Percentiles rank a stretch among this genome's conserved stretches.
phyloP scores from a whole-genome alignment of 2,329 filamentous ascomycete species.

The Chlorencoelia australis region DNA sequence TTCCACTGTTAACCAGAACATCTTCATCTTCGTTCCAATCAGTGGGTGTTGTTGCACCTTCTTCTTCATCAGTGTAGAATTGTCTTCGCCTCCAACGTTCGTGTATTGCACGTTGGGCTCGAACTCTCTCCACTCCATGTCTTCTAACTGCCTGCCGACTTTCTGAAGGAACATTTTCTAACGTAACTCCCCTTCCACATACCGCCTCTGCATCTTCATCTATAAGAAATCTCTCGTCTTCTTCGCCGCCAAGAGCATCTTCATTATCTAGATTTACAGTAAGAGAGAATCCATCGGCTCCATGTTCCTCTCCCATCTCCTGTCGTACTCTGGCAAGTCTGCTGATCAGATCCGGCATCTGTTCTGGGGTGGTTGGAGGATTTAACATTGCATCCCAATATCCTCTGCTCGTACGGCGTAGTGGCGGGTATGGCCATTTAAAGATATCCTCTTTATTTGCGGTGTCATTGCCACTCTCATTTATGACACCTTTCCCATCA shows the following conservation, averaged over 20 bases:
- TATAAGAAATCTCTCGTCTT: conserved; percentile 11
- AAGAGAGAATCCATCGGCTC: too few relatives aligned
- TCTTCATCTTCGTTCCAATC: conserved; percentile 55
- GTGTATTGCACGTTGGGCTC: conserved; percentile 35
- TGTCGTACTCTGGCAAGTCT: conserved; percentile 3
- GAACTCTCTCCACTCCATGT: conserved; percentile 18
- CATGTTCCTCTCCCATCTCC: too few relatives aligned
- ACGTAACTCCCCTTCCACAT: conserved; percentile 17
- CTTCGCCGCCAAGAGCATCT: not conserved
- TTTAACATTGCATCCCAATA: conserved; percentile 24
- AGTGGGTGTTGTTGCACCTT: conserved; percentile 56
- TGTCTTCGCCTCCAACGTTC: conserved; percentile 68
- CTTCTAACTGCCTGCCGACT: conserved; percentile 19
- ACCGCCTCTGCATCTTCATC: conserved; percentile 24
- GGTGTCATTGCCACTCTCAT: conserved; percentile 49
- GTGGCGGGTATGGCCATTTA: conserved; percentile 26
- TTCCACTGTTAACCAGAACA: conserved; percentile 27
- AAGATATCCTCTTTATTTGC: conserved; percentile 52
- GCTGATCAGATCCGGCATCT: conserved; percentile 14
- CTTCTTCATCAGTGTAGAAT: conserved; percentile 80
- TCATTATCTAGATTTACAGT: not conserved
- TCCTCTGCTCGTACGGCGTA: conserved; percentile 9
- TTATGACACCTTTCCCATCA: conserved; percentile 49
- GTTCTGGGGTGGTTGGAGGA: conserved; percentile 17
- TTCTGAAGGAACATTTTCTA: conserved; percentile 15